Evolutionary conservation across 768 basidiomycete genomes (phyloP).

Genomic region (Auricularia cornea): DNA sequence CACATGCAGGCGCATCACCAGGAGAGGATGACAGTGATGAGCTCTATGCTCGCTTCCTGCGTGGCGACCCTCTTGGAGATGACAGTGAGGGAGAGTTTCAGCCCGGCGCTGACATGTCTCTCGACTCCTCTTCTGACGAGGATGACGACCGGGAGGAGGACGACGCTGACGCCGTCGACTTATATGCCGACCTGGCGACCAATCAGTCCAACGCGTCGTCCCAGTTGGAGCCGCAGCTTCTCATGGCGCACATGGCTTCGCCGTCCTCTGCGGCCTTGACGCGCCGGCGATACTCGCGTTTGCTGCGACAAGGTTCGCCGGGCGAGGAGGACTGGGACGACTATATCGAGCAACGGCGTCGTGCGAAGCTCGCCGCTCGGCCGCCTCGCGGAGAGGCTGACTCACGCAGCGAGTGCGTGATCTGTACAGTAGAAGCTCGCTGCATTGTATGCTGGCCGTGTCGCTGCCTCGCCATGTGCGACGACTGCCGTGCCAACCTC

Average conservation of each 20-base stretch:
- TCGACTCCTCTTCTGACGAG: slow-evolving; percentile 19
- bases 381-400: slow-evolving; percentile 10
- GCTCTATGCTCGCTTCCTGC: slow-evolving; percentile 49
- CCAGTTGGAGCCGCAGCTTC: slow-evolving; percentile 30
- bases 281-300: slow-evolving; percentile 35
- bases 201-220: slow-evolving; percentile 23
- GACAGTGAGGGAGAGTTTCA: slow-evolving; percentile 38
- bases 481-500: slow-evolving; percentile 54
- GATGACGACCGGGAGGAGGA: slow-evolving; percentile 32
- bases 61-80: slow-evolving; percentile 47
- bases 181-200: slow-evolving; percentile 48
- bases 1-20: slow-evolving; percentile 2
- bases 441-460: slow-evolving; percentile 84
- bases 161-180: slow-evolving; percentile 34
- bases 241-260: slow-evolving; percentile 48
- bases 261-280: slow-evolving; percentile 39
- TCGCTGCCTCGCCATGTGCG: slow-evolving; percentile 63
- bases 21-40: slow-evolving; percentile 24
- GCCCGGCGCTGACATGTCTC: slow-evolving; percentile 14
- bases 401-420: slow-evolving; percentile 44
- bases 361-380: slow-evolving; percentile 8
- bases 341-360: slow-evolving; percentile 24
- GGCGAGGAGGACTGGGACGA: slow-evolving; percentile 20
- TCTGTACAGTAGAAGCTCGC: slow-evolving; percentile 59
- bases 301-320: slow-evolving; percentile 18